Evolutionary conservation across 129 eudicot species (phyloP), one percentile per base, ranked within the genome.

Genomic region (Chrysanthemum seticuspe): DNA sequence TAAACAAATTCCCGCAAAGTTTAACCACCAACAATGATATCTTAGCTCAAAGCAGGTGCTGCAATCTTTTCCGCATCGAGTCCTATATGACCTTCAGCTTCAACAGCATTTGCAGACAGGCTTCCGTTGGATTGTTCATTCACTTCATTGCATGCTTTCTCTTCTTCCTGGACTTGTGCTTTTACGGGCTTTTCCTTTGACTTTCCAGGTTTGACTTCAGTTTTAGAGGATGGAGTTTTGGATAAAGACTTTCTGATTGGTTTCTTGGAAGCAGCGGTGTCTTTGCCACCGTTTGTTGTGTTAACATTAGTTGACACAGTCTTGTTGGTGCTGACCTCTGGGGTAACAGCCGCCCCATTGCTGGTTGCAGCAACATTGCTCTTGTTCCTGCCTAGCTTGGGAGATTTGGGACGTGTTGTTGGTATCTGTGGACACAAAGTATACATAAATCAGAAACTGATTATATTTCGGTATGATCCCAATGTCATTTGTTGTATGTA

Each of bases 321-420:
- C 45, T 79, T 62, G 23, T 75, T 77, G 66, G 6, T 59, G 49
- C 45, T 72, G 40, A 65, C 70, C 23, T 21, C 73, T 40, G 93
- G 96, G 79, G 74, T 83, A 49, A 48, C 80, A 52, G 75, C 59
- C 12, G 86, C 70, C 47, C 85, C 86, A 53, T 52, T 79, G 75
- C 69, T 76, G 62, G 68, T 54, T 57, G 78, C 67, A 49, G 70
- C 76, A 56, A 72, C 64, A 27, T 77, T 70, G 82, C 67, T 81
- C 64, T 94, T 94, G 80, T 78, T 67, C 79, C 99, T 86, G 76
- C 99, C 99, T 53, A 94, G 96, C 82, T 90, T 94, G 6, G 99
- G 99, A 54, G 99, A 90, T 84, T 49, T 79, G 16, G 97, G 71
- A 44, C 99, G 97, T 11, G 99, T 94, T 14, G 91, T 88, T 68